These are phyloP conservation scores for Trichoderma gracile DNA, from an alignment of 2,329 filamentous ascomycete genomes.

Conservation along the genomic window DNA sequence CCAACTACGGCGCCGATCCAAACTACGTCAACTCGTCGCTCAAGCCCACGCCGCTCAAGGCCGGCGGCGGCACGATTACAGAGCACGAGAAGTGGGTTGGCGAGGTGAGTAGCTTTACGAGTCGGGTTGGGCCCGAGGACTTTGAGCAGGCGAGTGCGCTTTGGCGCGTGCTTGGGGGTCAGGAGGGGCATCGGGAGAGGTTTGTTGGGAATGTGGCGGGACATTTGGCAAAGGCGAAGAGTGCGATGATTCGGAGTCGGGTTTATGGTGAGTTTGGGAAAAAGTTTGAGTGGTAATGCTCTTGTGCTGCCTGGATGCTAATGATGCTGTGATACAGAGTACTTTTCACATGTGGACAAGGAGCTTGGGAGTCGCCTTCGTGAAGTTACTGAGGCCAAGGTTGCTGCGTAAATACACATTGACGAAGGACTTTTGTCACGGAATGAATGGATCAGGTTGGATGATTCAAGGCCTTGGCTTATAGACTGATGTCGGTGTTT, in stretches of 20 bases:
- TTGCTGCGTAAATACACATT: not conserved
- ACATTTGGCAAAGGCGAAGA: conserved; percentile 9
- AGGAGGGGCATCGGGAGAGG: conserved; percentile 7
- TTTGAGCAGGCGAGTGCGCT: conserved; percentile 21
- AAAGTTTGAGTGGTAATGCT: too few species aligned
- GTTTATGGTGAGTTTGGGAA: conserved; percentile 22
- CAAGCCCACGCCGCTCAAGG: conserved; percentile 33
- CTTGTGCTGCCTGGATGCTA: not conserved
- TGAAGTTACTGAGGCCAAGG: conserved; percentile 9
- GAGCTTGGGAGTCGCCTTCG: conserved; percentile 10
- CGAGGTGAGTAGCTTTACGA: conserved; percentile 55
- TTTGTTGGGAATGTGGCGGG: conserved; percentile 8
- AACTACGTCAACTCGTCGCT: conserved; percentile 30
- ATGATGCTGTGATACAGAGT: not conserved
- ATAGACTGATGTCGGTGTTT: not conserved
- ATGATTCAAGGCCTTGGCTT: too few species aligned
- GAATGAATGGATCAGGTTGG: not conserved
- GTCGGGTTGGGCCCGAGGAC: conserved; percentile 7
- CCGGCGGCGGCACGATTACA: not conserved
- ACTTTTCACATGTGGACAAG: conserved; percentile 17
- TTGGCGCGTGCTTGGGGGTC: conserved; percentile 11
- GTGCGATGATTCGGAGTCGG: not conserved
- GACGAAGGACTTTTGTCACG: not conserved
- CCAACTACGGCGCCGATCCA: conserved; percentile 35
- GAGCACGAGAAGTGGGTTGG: conserved; percentile 51